Base-by-base conservation (phyloP, 805 yeast species). In the Wickerhamiella galacta region DNA sequence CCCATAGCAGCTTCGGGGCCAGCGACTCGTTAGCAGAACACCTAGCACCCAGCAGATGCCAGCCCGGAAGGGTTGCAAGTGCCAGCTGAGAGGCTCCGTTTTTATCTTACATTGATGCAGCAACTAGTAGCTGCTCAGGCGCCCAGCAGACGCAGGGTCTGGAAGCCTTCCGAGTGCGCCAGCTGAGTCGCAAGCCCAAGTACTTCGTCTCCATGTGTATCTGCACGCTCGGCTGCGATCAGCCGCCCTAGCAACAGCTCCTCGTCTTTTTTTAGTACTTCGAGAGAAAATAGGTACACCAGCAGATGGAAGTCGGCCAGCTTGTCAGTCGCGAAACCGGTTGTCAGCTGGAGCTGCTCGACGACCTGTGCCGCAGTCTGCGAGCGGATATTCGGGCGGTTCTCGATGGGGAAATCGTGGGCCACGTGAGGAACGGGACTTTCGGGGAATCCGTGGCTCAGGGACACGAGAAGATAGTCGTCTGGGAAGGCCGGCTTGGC, bases 401-500 rank as follows among this genome's bases (percentile, higher is more conserved):
- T 77, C 44, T 80, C 93, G 51, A 85, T 69, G 2, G 90, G 73
- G 58, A 81, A 85, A 16, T 30, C 15, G 4, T 42, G 48, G 4
- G 22, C 1, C 4, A 36, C 28, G 5, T n/a, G 18, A 12, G 33
- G 19, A 12, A 17, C 16, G 1, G 73, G 48, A 0, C 61, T 58
- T 40, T 72, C 68, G 1, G 94, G 93, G 66, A 90, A 87, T 3
- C 96, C 95, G 53, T 90, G 96, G 4, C 92, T 75, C 40, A 87
- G 57, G 2, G 95, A 75, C 1, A 87, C 93, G 33, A 90, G 56
- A 38, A 83, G 54, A 50, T 79, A 83, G 39, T 83, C 95, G n/a
- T 78, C 83, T 2, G 95, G 95, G 52, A 83, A 80, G 16, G 90
- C 78, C 1, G 95, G 94, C 46, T 76, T 76, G 1, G 94, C 93